phyloP scores from a whole-genome alignment of 2,329 filamentous ascomycete genomes.

The Bisporella sp. region DNA sequence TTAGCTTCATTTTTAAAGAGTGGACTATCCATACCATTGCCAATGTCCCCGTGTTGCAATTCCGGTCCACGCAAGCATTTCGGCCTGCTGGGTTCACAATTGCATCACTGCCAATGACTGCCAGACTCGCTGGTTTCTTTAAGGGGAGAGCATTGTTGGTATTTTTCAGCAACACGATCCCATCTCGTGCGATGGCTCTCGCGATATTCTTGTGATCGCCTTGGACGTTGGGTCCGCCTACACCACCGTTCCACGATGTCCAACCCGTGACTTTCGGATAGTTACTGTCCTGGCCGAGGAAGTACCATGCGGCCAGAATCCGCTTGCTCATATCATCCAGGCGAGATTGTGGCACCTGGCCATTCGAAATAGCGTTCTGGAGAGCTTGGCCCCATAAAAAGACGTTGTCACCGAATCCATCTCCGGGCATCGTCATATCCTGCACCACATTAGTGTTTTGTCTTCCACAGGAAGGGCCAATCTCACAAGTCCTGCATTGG shows the following conservation, averaged over 20 bases:
- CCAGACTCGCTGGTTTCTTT: constrained; percentile 43
- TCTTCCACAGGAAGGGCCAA: neutral
- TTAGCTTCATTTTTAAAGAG: constrained; percentile 1
- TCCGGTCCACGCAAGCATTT: constrained; percentile 56
- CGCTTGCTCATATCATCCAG: constrained; percentile 62
- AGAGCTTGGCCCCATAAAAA: constrained; percentile 51
- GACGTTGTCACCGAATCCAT: constrained; percentile 42
- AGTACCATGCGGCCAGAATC: constrained; percentile 57
- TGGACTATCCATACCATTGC: constrained; percentile 45
- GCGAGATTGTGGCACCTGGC: constrained; percentile 49
- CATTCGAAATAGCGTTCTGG: constrained; percentile 43
- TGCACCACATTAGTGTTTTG: constrained; percentile 7
- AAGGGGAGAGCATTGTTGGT: constrained; percentile 48
- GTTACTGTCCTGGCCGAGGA: constrained; percentile 40
- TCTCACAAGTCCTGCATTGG: constrained; percentile 57
- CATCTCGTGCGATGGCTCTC: constrained; percentile 44
- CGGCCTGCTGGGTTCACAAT: constrained; percentile 52
- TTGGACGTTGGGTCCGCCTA: constrained; percentile 38
- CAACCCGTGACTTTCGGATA: constrained; percentile 47
- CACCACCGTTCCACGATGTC: constrained; percentile 29
- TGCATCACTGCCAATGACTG: constrained; percentile 56
- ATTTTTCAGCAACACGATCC: constrained; percentile 65
- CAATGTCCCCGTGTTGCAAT: constrained; percentile 54
- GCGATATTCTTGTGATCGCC: constrained; percentile 58
- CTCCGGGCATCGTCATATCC: constrained; percentile 77